Base-by-base conservation (phyloP, 1,284 basidiomycete genomes). In the Boletellus sp. region DNA sequence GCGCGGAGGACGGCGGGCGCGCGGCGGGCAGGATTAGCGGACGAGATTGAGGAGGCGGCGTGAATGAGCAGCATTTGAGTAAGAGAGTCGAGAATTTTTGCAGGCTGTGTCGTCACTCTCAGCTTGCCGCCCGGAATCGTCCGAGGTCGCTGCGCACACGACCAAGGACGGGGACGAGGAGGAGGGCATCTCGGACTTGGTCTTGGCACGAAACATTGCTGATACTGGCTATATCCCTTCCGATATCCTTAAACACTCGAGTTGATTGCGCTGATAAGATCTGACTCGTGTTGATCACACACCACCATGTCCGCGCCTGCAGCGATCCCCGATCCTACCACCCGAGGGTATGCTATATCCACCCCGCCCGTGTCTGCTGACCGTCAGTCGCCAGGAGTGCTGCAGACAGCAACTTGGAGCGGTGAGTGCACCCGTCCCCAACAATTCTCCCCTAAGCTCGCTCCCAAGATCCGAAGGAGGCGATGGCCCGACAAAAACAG, bases 401-500 rank as follows among this genome's bases (percentile, higher is more conserved):
- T 26, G 8, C 36, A 8, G 59, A 64, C 36, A 50, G 36, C 39
- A 46, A 38, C 44, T 28, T 44, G 10, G 58, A 56, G 33, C 38
- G 32, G 60, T 60, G 47, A 49, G 61, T 41, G 19, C 26, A n/a
- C 22, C 26, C 8, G 13, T 22, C 18, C 39, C 32, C n/a, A 1
- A 45, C 50, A 44, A 42, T 41, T 51, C 43, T 5, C 26, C 32
- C 28, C 30, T 38, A 49, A 55, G 51, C 44, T 44, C 39, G 35
- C 21, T 43, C 52, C 22, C 3, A 51, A 69, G 67, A 47, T 39
- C 44, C 11, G 66, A 74, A 62, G 68, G 67, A 46, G 56, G 71
- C 24, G 61, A 72, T 32, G 82, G 75, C 19, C 87, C 89, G 8
- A 87, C 89, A 53, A 97, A 97, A 74, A 93, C 80, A 66, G 93